A percentile compares a stretch with the other conserved stretches of the same genome.
Evolutionary conservation across 441 rosid genomes (phyloP).

Genomic region (Syzygium malaccense): DNA sequence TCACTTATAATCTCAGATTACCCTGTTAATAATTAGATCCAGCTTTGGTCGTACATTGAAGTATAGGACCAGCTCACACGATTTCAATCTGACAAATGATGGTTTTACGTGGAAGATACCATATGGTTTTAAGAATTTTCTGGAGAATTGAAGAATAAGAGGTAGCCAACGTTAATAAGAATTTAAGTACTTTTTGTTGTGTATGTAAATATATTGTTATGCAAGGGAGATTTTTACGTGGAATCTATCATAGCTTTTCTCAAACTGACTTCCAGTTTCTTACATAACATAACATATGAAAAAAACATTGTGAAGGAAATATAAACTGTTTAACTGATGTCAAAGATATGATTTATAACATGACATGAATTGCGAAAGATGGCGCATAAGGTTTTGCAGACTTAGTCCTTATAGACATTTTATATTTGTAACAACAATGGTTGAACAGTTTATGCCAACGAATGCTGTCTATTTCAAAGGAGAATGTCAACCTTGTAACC

Average conservation of each 20-base stretch:
- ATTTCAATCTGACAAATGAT: not conserved
- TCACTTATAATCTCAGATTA: not conserved
- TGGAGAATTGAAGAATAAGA: not conserved
- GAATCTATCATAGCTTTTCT: not conserved
- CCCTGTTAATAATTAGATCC: not conserved
- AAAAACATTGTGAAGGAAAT: not conserved
- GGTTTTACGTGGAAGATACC: not conserved
- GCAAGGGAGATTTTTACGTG: not conserved
- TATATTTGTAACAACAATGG: not conserved
- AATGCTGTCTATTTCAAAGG: not conserved
- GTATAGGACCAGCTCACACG: not conserved
- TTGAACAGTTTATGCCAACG: not conserved
- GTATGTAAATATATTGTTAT: not conserved
- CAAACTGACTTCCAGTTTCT: not conserved
- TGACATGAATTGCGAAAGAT: not conserved
- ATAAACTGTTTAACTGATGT: not conserved
- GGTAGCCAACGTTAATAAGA: not conserved
- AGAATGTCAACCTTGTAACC: not conserved
- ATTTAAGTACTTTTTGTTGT: not conserved
- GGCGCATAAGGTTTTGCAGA: not conserved
- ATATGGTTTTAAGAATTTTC: not conserved
- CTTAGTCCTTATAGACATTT: not conserved
- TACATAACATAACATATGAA: not conserved
- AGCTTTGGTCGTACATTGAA: not conserved
- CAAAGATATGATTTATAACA: not conserved